Conservation (phyloP, 2,329 filamentous ascomycete species). For the Fusarium sp. region DNA sequence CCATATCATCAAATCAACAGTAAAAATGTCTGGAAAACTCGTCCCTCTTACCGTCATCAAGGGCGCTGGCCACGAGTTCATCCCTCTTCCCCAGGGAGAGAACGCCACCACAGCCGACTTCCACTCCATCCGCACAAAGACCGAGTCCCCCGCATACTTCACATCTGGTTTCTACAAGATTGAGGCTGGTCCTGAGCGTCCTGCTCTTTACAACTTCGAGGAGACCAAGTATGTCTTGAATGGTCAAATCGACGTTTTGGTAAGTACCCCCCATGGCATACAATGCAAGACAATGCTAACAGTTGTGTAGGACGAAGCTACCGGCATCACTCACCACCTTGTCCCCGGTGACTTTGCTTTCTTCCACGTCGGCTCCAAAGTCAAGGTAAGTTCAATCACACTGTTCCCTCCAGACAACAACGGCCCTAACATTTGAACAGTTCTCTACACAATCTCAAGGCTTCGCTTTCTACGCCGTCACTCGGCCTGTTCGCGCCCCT, state of each 20-base stretch:
- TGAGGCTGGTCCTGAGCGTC: slow-evolving; percentile 37
- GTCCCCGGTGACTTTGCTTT: slow-evolving; percentile 44
- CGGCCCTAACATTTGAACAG: slow-evolving; percentile 5
- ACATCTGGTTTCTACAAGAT: slow-evolving; percentile 48
- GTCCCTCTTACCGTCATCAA: slow-evolving; percentile 47
- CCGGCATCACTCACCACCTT: slow-evolving; percentile 44
- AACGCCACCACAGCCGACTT: slow-evolving; percentile 47
- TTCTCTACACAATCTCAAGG: slow-evolving; percentile 47
- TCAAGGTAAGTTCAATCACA: slow-evolving; percentile 30
- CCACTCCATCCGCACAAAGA: slow-evolving; percentile 46
- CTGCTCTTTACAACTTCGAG: slow-evolving; percentile 44
- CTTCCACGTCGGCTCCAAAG: slow-evolving; percentile 47
- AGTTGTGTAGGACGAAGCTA: slow-evolving; percentile 40
- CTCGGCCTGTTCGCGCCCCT: slow-evolving; percentile 40
- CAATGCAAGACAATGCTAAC: neutral
- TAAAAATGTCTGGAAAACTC: slow-evolving; percentile 40
- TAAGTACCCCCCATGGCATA: neutral
- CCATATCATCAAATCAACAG: neutral
- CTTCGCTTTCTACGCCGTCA: slow-evolving; percentile 46
- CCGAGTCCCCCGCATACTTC: slow-evolving; percentile 41
- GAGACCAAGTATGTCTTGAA: slow-evolving; percentile 46
- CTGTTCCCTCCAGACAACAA: rapidly evolving
- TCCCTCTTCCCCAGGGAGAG: slow-evolving; percentile 42
- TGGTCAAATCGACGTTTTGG: slow-evolving; percentile 45
- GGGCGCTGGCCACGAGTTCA: slow-evolving; percentile 45